Evolutionary conservation across 345 rosid genomes (phyloP).

Genomic region (Corchorus olitorius): DNA sequence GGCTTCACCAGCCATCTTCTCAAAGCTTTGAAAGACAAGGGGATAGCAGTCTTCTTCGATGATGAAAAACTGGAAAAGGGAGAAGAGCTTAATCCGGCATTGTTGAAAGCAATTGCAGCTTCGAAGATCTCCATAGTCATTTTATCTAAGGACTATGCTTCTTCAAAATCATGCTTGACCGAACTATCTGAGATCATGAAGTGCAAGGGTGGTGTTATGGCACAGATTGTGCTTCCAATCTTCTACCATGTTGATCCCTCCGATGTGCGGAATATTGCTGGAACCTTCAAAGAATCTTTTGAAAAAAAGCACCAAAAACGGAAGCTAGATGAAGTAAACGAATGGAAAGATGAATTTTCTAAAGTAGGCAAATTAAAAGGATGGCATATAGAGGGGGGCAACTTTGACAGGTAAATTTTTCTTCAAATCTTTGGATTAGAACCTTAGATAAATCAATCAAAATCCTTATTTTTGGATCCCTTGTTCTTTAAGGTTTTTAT

Average conservation of each 20-base stretch:
- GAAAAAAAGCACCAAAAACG: not conserved
- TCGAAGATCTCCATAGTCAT: not conserved
- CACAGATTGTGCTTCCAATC: not conserved
- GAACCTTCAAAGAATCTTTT: not conserved
- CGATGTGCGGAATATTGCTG: not conserved
- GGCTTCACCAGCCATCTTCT: not conserved
- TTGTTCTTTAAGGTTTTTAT: not conserved
- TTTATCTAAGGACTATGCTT: not conserved
- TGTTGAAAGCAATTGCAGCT: not conserved
- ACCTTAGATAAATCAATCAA: too few species aligned
- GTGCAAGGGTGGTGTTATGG: not conserved
- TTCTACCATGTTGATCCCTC: not conserved
- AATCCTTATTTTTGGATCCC: too few species aligned
- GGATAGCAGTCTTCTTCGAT: not conserved
- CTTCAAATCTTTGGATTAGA: too few species aligned
- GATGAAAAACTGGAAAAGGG: not conserved
- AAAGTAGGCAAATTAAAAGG: not conserved
- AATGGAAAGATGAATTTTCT: not conserved
- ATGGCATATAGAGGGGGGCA: not conserved
- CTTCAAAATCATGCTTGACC: not conserved
- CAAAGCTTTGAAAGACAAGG: too few species aligned
- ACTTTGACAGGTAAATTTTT: not conserved
- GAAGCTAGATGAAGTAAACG: not conserved
- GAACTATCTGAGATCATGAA: not conserved
- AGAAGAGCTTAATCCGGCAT: not conserved